Percentiles rank a stretch among this genome's conserved stretches.
phyloP scores from a whole-genome alignment of 2,329 filamentous ascomycete genomes.

The Cladosporium sp. region DNA sequence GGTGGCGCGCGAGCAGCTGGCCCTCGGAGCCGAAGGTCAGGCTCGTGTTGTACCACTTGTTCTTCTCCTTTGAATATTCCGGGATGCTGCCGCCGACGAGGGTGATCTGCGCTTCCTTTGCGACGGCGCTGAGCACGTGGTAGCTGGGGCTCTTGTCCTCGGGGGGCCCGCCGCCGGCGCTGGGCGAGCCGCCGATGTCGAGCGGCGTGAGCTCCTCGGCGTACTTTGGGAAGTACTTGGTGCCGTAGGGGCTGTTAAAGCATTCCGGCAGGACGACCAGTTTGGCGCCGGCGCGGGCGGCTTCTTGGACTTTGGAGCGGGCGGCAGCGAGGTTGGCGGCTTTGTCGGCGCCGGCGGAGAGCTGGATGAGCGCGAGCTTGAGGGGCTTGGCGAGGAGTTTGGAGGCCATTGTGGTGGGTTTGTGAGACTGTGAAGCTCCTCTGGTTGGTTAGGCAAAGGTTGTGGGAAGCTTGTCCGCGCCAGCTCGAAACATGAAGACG shows the following conservation, averaged over 20 bases:
- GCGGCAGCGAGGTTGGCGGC: slow-evolving; percentile 74
- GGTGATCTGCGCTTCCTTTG: slow-evolving; percentile 70
- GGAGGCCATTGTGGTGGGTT: slow-evolving; percentile 35
- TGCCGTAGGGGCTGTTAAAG: slow-evolving; percentile 98
- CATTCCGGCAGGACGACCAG: slow-evolving; percentile 94
- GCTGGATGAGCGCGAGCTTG: slow-evolving; percentile 75
- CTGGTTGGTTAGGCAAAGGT: background rate
- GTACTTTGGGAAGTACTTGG: slow-evolving; percentile 82
- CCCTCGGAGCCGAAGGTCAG: slow-evolving; percentile 76
- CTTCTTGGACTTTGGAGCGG: slow-evolving; percentile 73
- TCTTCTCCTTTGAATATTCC: slow-evolving; percentile 60
- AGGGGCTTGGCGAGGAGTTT: slow-evolving; percentile 66
- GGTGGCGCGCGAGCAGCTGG: slow-evolving; percentile 74
- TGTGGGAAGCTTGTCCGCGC: background rate
- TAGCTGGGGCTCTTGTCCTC: slow-evolving; percentile 70
- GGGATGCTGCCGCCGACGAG: slow-evolving; percentile 90
- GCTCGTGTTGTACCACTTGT: slow-evolving; percentile 84
- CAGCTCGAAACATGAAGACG: background rate
- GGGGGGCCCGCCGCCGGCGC: slow-evolving; percentile 41
- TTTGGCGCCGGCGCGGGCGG: slow-evolving; percentile 67
- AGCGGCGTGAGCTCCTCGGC: slow-evolving; percentile 74
- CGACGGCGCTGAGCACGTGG: slow-evolving; percentile 75
- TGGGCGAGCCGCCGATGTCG: slow-evolving; percentile 44
- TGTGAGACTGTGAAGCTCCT: background rate
- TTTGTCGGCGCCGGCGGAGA: slow-evolving; percentile 73